phyloP scores from a whole-genome alignment of 176 grass and related monocot genomes.

The Tuctoria greenei region DNA sequence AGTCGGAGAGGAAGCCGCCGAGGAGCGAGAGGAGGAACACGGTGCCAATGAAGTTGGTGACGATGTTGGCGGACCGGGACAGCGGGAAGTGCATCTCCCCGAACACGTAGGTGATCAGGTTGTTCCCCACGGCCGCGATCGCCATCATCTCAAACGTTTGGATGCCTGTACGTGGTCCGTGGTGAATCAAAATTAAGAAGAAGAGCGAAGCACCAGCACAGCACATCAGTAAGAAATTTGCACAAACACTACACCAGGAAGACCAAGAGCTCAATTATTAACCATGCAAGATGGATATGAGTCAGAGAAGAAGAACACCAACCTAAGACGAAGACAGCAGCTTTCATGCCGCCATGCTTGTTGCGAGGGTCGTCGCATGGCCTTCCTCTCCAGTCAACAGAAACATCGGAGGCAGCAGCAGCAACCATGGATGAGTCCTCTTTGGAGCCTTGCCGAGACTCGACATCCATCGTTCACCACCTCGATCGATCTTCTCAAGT shows the following conservation, averaged over 20 bases:
- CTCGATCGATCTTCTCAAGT: background rate
- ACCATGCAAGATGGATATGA: background rate
- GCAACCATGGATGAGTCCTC: slow-evolving; percentile 45
- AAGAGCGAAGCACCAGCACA: slow-evolving; percentile 28
- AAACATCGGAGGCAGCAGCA: slow-evolving; percentile 49
- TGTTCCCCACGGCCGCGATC: slow-evolving; percentile 82
- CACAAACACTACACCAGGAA: background rate
- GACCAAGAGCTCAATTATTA: background rate
- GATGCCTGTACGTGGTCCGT: slow-evolving; percentile 46
- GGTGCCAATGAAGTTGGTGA: slow-evolving; percentile 87
- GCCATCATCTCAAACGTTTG: slow-evolving; percentile 92
- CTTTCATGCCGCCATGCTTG: slow-evolving; percentile 93
- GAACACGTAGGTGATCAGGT: slow-evolving; percentile 86
- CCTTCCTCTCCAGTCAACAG: slow-evolving; percentile 79
- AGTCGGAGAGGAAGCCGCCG: slow-evolving; percentile 85
- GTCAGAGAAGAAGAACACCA: background rate
- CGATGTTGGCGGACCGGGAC: slow-evolving; percentile 65
- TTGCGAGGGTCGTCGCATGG: slow-evolving; percentile 50
- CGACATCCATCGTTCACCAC: slow-evolving; percentile 52
- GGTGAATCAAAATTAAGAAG: background rate
- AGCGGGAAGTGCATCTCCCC: slow-evolving; percentile 87
- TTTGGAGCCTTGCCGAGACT: slow-evolving; percentile 61
- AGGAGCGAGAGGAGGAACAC: slow-evolving; percentile 79
- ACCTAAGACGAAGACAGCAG: slow-evolving; percentile 82
- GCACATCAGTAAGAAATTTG: background rate